These are phyloP conservation scores for Leccinum disarticulatum DNA, from an alignment of 768 basidiomycete species.

Conservation along the genomic window DNA sequence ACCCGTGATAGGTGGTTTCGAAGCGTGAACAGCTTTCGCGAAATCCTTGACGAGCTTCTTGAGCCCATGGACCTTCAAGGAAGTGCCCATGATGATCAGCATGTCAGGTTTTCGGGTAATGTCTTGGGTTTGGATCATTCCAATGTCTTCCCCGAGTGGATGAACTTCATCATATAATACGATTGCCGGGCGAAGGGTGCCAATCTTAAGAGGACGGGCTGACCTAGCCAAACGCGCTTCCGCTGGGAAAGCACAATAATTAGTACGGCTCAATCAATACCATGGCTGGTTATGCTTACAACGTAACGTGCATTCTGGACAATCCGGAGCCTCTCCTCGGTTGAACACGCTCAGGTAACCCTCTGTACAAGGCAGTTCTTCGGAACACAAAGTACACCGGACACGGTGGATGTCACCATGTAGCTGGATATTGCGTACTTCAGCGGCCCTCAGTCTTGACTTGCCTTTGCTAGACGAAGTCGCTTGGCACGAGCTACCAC, in stretches of 20 bases:
- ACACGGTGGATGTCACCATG: slow-evolving; percentile 95
- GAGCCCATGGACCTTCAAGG: slow-evolving; percentile 92
- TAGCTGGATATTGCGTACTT: slow-evolving; percentile 86
- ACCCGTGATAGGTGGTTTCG: slow-evolving; percentile 28
- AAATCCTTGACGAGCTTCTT: slow-evolving; percentile 95
- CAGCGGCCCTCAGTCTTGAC: slow-evolving; percentile 61
- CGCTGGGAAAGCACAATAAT: slow-evolving; percentile 42
- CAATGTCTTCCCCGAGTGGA: slow-evolving; percentile 91
- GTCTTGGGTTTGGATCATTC: slow-evolving; percentile 74
- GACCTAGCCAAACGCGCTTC: slow-evolving; percentile 79
- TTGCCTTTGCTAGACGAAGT: slow-evolving; percentile 62
- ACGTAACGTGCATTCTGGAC: slow-evolving; percentile 79
- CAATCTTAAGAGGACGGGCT: slow-evolving; percentile 75
- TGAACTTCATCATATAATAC: slow-evolving; percentile 95
- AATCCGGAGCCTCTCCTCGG: slow-evolving; percentile 74
- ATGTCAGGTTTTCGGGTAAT: slow-evolving; percentile 81
- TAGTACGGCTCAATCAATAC: background rate
- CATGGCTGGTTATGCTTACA: slow-evolving; percentile 53
- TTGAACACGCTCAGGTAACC: slow-evolving; percentile 65
- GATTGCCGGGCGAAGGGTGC: slow-evolving; percentile 88
- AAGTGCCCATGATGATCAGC: slow-evolving; percentile 96
- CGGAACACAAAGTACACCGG: slow-evolving; percentile 82
- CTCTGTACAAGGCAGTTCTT: slow-evolving; percentile 67
- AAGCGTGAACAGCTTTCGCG: slow-evolving; percentile 74
- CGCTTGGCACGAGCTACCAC: slow-evolving; percentile 59